Percentiles rank a stretch among this genome's conserved stretches.
Conservation (phyloP, 805 yeast genomes). For the Candida krabiensis region DNA sequence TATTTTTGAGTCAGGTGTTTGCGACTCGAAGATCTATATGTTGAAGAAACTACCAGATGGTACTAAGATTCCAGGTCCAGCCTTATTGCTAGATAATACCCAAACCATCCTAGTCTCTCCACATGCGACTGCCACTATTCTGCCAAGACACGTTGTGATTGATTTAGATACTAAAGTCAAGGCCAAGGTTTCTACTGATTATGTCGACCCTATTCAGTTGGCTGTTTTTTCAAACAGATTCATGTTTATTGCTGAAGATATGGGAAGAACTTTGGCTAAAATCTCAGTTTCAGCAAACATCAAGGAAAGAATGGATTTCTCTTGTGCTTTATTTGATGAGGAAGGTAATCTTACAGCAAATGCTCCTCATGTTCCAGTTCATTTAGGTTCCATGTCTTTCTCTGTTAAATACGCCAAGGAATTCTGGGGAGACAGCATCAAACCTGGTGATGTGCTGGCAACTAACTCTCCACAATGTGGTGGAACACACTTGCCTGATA, state of each 20-base stretch:
- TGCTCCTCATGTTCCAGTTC: constrained; percentile 38
- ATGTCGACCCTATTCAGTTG: constrained; percentile 41
- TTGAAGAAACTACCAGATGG: constrained; percentile 51
- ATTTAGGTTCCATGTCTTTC: constrained; percentile 43
- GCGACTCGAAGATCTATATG: constrained; percentile 38
- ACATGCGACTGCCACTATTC: constrained; percentile 26
- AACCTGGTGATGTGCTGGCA: constrained; percentile 43
- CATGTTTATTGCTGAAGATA: constrained; percentile 49
- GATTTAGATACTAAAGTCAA: constrained; percentile 17
- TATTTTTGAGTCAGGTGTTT: constrained; percentile 30
- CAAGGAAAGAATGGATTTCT: constrained; percentile 46
- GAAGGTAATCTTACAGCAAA: constrained; percentile 37
- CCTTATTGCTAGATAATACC: constrained; percentile 33
- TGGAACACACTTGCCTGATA: constrained; percentile 48
- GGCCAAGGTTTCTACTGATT: constrained; percentile 40
- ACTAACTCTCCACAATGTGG: constrained; percentile 43
- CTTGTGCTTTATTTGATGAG: constrained; percentile 45
- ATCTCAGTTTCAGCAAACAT: constrained; percentile 44
- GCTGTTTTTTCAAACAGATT: constrained; percentile 45
- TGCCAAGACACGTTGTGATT: constrained; percentile 32
- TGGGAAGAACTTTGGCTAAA: constrained; percentile 44
- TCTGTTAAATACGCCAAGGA: constrained; percentile 38
- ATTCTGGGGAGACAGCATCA: constrained; percentile 36
- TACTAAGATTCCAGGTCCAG: constrained; percentile 48
- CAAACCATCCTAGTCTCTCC: constrained; percentile 36